phyloP scores from a whole-genome alignment of 257 asterid genomes.

The Solanum clarkiae region DNA sequence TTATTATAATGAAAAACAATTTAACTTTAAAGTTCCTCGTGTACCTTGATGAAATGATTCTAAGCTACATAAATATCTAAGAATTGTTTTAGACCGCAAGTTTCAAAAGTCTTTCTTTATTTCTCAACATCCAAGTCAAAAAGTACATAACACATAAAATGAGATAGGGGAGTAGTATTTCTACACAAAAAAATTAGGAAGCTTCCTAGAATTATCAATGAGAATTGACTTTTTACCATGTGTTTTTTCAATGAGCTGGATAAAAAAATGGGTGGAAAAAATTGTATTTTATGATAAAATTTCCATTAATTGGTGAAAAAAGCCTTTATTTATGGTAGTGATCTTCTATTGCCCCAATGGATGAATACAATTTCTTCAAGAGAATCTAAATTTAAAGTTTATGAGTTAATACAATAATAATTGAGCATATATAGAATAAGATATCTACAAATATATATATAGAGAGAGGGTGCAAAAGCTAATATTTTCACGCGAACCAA shows the following conservation, averaged over 20 bases:
- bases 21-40: too few species aligned
- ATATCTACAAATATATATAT: not conserved
- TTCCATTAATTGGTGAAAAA: not conserved
- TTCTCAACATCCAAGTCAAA: too few species aligned
- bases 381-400: not conserved
- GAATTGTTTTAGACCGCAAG: too few species aligned
- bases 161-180: not conserved
- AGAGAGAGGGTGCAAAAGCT: not conserved
- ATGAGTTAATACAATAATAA: not conserved
- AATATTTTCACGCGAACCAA: not conserved
- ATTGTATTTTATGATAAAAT: not conserved
- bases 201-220: not conserved
- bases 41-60: too few species aligned
- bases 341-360: not conserved
- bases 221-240: rapidly evolving
- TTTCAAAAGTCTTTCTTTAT: too few species aligned
- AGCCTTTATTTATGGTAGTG: not conserved
- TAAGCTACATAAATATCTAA: too few species aligned
- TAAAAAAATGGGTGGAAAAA: not conserved
- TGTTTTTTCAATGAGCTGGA: not conserved
- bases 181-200: not conserved
- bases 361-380: not conserved
- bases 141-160: too few species aligned
- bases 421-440: not conserved
- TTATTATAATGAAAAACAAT: too few species aligned